Evolutionary conservation across 2,329 filamentous ascomycete genomes (phyloP).

Genomic region (Fusarium verticillioides): DNA sequence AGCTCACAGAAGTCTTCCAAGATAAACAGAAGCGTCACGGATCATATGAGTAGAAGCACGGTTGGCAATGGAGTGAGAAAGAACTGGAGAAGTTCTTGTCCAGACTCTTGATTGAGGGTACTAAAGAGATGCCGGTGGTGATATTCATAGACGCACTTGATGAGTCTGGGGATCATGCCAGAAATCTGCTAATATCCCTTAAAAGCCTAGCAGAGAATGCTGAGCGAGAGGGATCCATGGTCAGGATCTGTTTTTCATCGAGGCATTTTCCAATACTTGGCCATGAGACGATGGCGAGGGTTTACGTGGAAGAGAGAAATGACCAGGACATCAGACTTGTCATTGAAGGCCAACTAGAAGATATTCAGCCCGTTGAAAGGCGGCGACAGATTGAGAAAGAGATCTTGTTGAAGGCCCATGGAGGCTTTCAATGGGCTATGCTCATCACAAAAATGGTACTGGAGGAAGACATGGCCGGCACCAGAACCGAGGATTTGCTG

Average conservation of each 20-base stretch:
- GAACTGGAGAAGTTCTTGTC: neutral
- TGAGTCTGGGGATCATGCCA: neutral
- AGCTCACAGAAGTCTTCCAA: neutral
- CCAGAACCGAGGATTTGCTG: neutral
- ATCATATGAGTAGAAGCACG: neutral
- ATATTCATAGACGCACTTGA: neutral
- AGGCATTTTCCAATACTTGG: neutral
- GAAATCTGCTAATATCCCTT: accelerated
- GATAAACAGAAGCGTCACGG: neutral
- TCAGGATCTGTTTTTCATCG: neutral
- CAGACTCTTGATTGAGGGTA: neutral
- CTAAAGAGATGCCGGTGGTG: neutral
- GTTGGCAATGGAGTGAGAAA: neutral
- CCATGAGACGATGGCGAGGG: neutral
- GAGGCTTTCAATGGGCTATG: neutral
- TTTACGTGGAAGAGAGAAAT: neutral
- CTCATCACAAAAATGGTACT: neutral
- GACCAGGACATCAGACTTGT: neutral
- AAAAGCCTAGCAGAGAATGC: accelerated
- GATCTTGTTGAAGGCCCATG: neutral
- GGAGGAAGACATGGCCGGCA: neutral
- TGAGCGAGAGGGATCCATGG: accelerated
- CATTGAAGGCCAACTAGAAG: neutral
- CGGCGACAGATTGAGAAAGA: neutral
- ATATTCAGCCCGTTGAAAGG: accelerated